Conservation (phyloP, 192 early-diverging fungal species). For the Backusella sp. region DNA sequence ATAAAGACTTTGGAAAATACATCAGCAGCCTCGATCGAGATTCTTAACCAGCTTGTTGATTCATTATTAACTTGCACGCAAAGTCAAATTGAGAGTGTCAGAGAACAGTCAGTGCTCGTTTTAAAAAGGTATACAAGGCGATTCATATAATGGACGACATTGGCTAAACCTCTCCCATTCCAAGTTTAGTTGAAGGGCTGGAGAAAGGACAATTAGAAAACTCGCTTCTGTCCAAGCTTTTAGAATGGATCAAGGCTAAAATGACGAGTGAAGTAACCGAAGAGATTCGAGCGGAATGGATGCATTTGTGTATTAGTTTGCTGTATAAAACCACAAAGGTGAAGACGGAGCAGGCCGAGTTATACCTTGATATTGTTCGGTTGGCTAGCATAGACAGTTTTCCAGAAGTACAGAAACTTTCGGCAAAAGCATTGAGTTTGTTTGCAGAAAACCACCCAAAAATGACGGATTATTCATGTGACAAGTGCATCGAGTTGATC, state of each 20-base stretch:
- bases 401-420: constrained; percentile 11
- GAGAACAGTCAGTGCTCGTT: constrained; percentile 11
- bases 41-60: not conserved
- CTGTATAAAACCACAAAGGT: not conserved
- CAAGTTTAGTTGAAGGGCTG: not conserved
- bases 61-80: constrained; percentile 7
- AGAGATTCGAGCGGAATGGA: constrained; percentile 15
- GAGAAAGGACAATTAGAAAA: not conserved
- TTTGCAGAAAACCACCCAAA: constrained; percentile 9
- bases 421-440: not conserved
- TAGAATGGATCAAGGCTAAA: not conserved
- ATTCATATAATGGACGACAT: not conserved
- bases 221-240: not conserved
- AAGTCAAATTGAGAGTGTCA: constrained; percentile 14
- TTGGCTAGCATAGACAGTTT: not conserved
- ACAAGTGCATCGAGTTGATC: not conserved
- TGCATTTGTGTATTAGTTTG: not conserved
- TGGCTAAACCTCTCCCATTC: not conserved
- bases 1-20: not conserved
- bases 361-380: not conserved
- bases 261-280: constrained; percentile 12
- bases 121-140: not conserved
- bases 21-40: not conserved
- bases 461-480: constrained; percentile 4
- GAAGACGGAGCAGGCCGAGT: not conserved